Evolutionary conservation across 768 basidiomycete genomes (phyloP), one percentile per base, ranked within the genome.

Genomic region (Rhizopogon salebrosus): DNA sequence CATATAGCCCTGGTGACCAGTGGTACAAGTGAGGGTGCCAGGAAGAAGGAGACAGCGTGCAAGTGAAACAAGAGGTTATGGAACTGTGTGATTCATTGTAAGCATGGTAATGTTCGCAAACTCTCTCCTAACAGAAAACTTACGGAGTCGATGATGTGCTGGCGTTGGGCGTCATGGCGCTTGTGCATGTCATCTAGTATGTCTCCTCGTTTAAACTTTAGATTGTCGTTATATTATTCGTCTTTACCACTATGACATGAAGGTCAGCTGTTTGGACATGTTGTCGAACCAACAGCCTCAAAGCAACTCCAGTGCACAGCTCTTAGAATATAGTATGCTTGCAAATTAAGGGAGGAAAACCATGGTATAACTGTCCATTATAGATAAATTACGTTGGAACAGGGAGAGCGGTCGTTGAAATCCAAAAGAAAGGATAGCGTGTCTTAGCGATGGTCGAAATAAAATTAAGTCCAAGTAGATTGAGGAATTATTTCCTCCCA

Each of bases 31-130:
- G 83, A 77, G 7, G 89, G 89, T 3, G 87, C 84, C 29, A 87
- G 75, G 69, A 91, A 80, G 76, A 88, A 91, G 39, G 88, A 90
- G 53, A 90, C 65, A 48, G 82, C 77, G 66, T 87, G 81, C 56
- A 92, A 71, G 64, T 89, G 85, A 70, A 85, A 85, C 54, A 87
- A 73, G 29, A 89, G 70, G 54, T 76, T 69, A 66, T 90, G 84
- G 65, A 90, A 77, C 89, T 90, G 61, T 9, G 7, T 18, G 49
- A 41, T 41, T 34, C 31, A 52, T 54, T 45, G 39, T 45, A 36
- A 49, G 56, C 40, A 58, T 35, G 51, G 45, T 49, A 45, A 57
- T 20, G 48, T 60, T 20, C 49, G 41, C 31, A 34, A 34, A 34
- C 31, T 34, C 11, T 34, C 31, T 11, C 31, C 20, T 9, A 31